Conservation (phyloP, 1,284 basidiomycete genomes). For the Ceratobasidium sp. region DNA sequence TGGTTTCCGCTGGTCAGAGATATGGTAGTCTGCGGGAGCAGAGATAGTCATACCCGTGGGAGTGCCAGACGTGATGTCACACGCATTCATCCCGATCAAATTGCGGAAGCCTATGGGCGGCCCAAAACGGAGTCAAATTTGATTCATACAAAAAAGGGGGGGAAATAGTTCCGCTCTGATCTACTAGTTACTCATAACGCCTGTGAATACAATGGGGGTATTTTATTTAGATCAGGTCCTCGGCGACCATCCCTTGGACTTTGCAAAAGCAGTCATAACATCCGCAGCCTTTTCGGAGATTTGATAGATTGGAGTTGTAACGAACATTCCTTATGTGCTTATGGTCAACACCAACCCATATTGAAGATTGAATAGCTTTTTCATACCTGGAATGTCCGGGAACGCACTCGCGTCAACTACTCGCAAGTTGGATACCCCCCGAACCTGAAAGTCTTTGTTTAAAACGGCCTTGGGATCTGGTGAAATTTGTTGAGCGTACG, state of each 20-base stretch:
- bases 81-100: no score
- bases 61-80: no score
- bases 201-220: no score
- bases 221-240: no score
- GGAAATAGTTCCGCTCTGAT: no score
- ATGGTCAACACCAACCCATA: no score
- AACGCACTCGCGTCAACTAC: slow-evolving; percentile 31
- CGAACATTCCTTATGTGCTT: slow-evolving; percentile 36
- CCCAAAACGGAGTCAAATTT: no score
- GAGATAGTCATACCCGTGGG: not conserved
- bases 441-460: slow-evolving; percentile 36
- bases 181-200: no score
- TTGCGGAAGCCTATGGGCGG: no score
- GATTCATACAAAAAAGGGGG: no score
- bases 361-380: not conserved
- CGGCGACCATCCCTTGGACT: slow-evolving; percentile 16
- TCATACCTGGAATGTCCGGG: slow-evolving; percentile 28
- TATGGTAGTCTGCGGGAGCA: not conserved
- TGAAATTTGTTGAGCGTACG: not conserved
- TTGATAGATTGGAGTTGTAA: slow-evolving; percentile 33
- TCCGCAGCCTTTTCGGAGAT: slow-evolving; percentile 34
- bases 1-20: not conserved
- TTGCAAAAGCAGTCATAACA: slow-evolving; percentile 32
- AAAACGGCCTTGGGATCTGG: slow-evolving; percentile 10
- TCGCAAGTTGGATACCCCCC: slow-evolving; percentile 23